Conservation (phyloP, 1,284 basidiomycete genomes). For the Afroboletus lepidellus region DNA sequence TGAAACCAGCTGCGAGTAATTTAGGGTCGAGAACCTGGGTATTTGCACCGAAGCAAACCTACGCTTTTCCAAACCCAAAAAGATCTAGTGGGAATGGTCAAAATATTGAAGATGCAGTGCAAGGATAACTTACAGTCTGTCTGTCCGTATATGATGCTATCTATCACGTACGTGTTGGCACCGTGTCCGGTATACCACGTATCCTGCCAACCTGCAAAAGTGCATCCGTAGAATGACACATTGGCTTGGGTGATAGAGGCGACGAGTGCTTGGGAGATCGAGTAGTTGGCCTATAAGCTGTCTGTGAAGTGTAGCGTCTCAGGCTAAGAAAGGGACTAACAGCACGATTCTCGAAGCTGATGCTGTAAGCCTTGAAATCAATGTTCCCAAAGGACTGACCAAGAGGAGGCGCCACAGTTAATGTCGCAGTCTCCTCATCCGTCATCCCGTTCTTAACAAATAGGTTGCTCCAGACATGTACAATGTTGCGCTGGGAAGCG, state of each 20-base stretch:
- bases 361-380: slow-evolving; percentile 64
- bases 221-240: slow-evolving; percentile 66
- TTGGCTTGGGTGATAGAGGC: slow-evolving; percentile 62
- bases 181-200: slow-evolving; percentile 65
- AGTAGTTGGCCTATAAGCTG: slow-evolving; percentile 51
- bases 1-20: not conserved
- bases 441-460: slow-evolving; percentile 44
- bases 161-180: slow-evolving; percentile 58
- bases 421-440: slow-evolving; percentile 54
- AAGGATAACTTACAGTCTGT: slow-evolving; percentile 52
- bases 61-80: slow-evolving; percentile 44
- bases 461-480: slow-evolving; percentile 50
- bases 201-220: slow-evolving; percentile 64
- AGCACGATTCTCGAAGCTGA: slow-evolving; percentile 65
- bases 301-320: too few relatives aligned
- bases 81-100: slow-evolving; percentile 39
- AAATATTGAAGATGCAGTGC: slow-evolving; percentile 11
- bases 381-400: slow-evolving; percentile 51
- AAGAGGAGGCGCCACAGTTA: slow-evolving; percentile 50
- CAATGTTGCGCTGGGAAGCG: slow-evolving; percentile 47
- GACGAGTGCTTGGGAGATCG: slow-evolving; percentile 59
- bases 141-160: slow-evolving; percentile 60
- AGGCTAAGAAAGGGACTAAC: slow-evolving; percentile 36
- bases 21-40: not conserved
- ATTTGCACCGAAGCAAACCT: not conserved